Evolutionary conservation across 768 basidiomycete species (phyloP), one percentile per base, ranked within the genome.

Genomic region (Cytidiella melzeri): DNA sequence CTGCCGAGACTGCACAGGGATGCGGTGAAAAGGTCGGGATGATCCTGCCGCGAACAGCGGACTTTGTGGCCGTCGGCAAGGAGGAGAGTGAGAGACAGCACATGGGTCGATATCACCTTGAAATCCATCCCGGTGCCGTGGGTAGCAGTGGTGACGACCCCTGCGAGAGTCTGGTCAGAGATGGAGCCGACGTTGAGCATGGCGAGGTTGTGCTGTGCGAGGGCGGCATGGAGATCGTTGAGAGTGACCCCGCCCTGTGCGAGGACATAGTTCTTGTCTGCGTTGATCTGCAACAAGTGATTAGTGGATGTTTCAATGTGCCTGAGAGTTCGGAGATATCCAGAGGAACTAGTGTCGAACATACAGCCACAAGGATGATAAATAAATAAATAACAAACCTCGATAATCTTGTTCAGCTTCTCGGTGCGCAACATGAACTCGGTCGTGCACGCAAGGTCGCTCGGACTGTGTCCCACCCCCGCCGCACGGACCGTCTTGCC

Each of bases 131-230:
- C 95, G 11, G 90, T 84, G 45, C 94, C 96, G 72, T 99, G 96
- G 0, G 94, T 94, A 6, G 92, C 92, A 53, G 96, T 99, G 12
- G 92, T 84, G 60, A 98, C 75, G 58, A 93, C 80, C 39, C 96
- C 96, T 23, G 81, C 94, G 55, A 99, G 75, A 3, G 92, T 91
- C 66, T 97, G 95, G 64, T 96, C 93, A 28, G 92, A 95, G 60
- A 99, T 97, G 24, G 92, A 94, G 28, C 96, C 96, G 53, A 97
- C 76, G 67, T 89, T 95, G 61, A 78, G 82, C 80, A 99, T 84
- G 34, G 93, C 94, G 26, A 97, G 79, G 27, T 75, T 74, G 58
- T 83, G 70, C 11, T 69, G 64, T 42, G 73, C 79, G 48, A 98
- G 83, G 13, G 73, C 72, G 20, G 65, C 69, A 55, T 95, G 91